These are phyloP conservation scores for Glaciozyma martinii DNA, from an alignment of 768 basidiomycete species.

Conservation along the genomic window DNA sequence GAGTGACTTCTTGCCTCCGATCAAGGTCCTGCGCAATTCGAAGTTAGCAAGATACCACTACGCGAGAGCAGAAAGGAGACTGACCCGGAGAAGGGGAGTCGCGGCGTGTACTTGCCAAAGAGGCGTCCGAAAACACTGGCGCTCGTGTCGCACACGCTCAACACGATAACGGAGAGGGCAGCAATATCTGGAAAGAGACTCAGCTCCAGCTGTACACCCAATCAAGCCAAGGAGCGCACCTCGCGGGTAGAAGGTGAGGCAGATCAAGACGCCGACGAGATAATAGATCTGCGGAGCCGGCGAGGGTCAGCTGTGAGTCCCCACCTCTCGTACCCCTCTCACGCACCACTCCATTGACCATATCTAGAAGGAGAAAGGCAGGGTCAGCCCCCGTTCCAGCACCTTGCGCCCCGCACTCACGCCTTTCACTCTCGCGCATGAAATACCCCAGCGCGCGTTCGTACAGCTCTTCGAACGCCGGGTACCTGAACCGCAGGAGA, in stretches of 20 bases:
- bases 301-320: not conserved
- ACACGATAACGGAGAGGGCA: slow-evolving; percentile 32
- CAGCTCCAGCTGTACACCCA: not conserved
- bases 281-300: slow-evolving; percentile 33
- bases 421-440: slow-evolving; percentile 28
- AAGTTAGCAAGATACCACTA: not conserved
- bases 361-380: not conserved
- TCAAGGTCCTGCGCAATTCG: slow-evolving; percentile 13
- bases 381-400: too few species aligned
- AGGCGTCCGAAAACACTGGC: slow-evolving; percentile 36
- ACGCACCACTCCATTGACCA: not conserved
- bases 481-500: slow-evolving; percentile 25
- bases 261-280: slow-evolving; percentile 33
- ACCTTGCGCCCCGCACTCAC: not conserved
- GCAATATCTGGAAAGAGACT: slow-evolving; percentile 32
- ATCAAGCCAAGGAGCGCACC: slow-evolving; percentile 15
- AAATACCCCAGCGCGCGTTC: slow-evolving; percentile 20
- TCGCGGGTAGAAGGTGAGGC: slow-evolving; percentile 31
- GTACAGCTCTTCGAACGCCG: slow-evolving; percentile 18
- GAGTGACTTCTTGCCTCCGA: slow-evolving; percentile 34
- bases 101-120: slow-evolving; percentile 34
- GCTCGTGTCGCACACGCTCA: slow-evolving; percentile 36
- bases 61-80: not conserved
- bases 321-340: not conserved
- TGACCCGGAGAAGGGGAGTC: slow-evolving; percentile 31